Base-by-base conservation (phyloP, 169 alveolate species). In the Cystoisospora suis region DNA sequence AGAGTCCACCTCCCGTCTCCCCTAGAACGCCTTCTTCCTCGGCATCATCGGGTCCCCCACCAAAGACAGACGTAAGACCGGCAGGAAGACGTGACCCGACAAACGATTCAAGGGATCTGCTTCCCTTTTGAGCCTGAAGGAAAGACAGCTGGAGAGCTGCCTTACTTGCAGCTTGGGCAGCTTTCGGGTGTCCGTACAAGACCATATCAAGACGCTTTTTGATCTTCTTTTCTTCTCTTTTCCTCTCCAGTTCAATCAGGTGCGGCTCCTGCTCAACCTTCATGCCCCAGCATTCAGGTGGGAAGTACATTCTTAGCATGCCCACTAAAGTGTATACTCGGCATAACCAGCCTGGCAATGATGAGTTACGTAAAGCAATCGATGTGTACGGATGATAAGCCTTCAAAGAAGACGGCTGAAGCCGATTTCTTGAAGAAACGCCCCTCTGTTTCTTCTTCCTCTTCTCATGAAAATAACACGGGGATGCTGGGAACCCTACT, bases 111-210 rank as follows among this genome's bases (percentile, higher is more conserved):
- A n/a, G n/a, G n/a, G n/a, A n/a, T n/a, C n/a, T n/a, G n/a, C n/a
- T n/a, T n/a, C n/a, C n/a, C 77, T 65, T 65, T 44, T 65, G 77
- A 36, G 77, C 36, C 77, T 65, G 45, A 20, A 65, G 34, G 77
- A 65, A 65, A 20, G n/a, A 65, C 44, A 65, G 42, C 7, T 65
- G 77, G n/a, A 44, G 45, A 17, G 77, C 77, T 44, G 77, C 77
- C 77, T 65, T 65, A 20, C 45, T 1, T 44, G 77, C 77, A 12
- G 77, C 77, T 20, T 32, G 77, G 45, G 77, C 77, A 36, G 77
- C 77, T 36, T 65, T 44, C 42, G 77, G 77, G 77, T 65, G 77
- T 65, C 77, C 77, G n/a, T 65, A 65, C 77, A 65, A 44, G 45
- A 65, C 77, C 42, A 12, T 65, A 15, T 65, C 77, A 23, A 65